Evolutionary conservation across 2,329 filamentous ascomycete species (phyloP).

Genomic region (Penicillium nordicum): DNA sequence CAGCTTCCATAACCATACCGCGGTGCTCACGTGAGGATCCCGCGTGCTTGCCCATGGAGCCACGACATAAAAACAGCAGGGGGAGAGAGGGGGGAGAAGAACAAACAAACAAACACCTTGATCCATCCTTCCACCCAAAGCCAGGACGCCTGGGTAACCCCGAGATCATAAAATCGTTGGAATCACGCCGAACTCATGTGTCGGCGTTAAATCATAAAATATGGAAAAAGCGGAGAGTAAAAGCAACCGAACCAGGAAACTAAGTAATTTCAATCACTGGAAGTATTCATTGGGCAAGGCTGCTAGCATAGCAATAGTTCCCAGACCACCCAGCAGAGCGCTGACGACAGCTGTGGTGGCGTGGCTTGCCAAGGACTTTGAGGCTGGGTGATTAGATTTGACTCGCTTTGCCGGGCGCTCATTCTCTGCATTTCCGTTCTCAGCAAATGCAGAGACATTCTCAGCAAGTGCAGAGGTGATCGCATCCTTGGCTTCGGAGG

Average conservation of each 20-base stretch:
- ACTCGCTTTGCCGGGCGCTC: conserved; percentile 29
- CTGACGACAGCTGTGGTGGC: conserved; percentile 40
- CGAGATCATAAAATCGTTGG: conserved; percentile 1
- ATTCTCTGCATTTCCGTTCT: conserved; percentile 3
- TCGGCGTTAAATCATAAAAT: conserved; percentile 1
- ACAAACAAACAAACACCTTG: not conserved
- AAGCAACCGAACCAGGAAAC: not conserved
- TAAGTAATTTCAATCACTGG: conserved; percentile 19
- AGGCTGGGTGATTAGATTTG: conserved; percentile 20
- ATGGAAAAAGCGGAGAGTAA: not conserved
- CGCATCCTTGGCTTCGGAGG: conserved; percentile 9
- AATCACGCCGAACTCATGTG: not conserved
- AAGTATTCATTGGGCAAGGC: conserved; percentile 45
- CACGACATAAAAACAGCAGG: not conserved
- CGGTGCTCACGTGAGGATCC: not conserved
- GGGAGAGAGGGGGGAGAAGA: not conserved
- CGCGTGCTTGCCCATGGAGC: not conserved
- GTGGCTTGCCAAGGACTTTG: conserved; percentile 33
- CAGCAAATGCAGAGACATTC: conserved; percentile 9
- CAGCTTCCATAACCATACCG: not conserved
- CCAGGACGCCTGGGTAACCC: conserved; percentile 5
- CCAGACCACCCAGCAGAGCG: conserved; percentile 41
- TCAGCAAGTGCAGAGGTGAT: conserved; percentile 15
- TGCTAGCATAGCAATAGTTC: conserved; percentile 41
- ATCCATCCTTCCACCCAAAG: conserved; percentile 1